A percentile compares a stretch with the other conserved stretches of the same genome.
Evolutionary conservation across 768 basidiomycete genomes (phyloP).

Genomic region (Agaricus bisporus): DNA sequence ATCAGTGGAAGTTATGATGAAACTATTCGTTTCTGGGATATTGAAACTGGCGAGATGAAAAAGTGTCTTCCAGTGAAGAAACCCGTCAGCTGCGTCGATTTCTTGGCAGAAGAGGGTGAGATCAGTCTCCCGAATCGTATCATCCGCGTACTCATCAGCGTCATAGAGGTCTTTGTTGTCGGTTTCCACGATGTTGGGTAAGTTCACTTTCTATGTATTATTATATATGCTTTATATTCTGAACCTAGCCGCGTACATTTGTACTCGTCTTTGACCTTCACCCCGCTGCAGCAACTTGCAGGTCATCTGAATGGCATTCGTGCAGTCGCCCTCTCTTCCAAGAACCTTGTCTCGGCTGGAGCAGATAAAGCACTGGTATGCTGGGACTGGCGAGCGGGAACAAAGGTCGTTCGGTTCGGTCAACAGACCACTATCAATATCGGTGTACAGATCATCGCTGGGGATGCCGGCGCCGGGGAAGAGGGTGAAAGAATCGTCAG

Average conservation of each 20-base stretch:
- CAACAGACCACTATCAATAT: slow-evolving; percentile 92
- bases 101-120: slow-evolving; percentile 71
- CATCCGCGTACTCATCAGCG: background rate
- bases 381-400: slow-evolving; percentile 88
- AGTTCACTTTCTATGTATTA: slow-evolving; percentile 17
- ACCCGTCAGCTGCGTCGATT: slow-evolving; percentile 87
- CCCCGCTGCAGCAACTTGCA: slow-evolving; percentile 75
- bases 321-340: slow-evolving; percentile 80
- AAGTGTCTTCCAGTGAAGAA: slow-evolving; percentile 83
- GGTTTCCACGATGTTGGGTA: slow-evolving; percentile 92
- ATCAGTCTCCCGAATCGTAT: background rate
- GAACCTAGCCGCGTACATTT: slow-evolving; percentile 72
- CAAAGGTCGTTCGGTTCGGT: slow-evolving; percentile 85
- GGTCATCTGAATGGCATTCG: slow-evolving; percentile 88
- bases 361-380: slow-evolving; percentile 70
- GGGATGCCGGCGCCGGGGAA: slow-evolving; percentile 23
- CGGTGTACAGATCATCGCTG: slow-evolving; percentile 77
- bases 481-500: slow-evolving; percentile 85
- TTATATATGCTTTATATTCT: background rate
- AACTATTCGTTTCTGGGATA: slow-evolving; percentile 90
- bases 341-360: slow-evolving; percentile 85
- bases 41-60: slow-evolving; percentile 55
- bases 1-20: slow-evolving; percentile 92
- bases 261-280: slow-evolving; percentile 81
- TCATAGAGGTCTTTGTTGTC: slow-evolving; percentile 78